Conservation (phyloP, 768 basidiomycete species). For the Auricularia cornea region DNA sequence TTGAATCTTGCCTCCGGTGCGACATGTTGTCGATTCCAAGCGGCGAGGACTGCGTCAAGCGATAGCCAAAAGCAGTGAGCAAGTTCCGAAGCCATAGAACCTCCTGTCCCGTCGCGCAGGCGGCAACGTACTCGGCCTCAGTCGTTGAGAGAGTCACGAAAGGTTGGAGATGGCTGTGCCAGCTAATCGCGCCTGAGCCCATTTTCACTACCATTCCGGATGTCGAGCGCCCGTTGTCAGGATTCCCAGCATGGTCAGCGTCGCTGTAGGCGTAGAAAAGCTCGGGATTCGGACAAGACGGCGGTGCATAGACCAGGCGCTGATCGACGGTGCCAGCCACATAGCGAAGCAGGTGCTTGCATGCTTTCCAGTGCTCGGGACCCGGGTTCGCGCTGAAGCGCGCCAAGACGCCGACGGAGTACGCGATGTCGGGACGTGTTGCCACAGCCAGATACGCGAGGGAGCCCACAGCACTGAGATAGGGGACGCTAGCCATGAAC, state of each 20-base stretch:
- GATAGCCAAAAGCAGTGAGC: slow-evolving; percentile 11
- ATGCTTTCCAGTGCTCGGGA: background rate
- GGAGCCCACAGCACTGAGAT: slow-evolving; percentile 16
- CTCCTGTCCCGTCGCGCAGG: slow-evolving; percentile 11
- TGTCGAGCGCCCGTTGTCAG: slow-evolving; percentile 3
- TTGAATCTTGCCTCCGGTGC: too few relatives aligned
- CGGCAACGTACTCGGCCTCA: slow-evolving; percentile 10
- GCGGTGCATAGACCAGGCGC: background rate
- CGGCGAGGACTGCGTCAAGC: slow-evolving; percentile 9
- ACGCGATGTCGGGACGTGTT: slow-evolving; percentile 34
- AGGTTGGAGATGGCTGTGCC: slow-evolving; percentile 2
- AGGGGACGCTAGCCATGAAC: slow-evolving; percentile 18
- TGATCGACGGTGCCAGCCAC: background rate
- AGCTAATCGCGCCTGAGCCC: background rate
- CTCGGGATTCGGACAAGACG: background rate
- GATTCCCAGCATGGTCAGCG: background rate
- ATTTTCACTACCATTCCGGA: slow-evolving; percentile 5
- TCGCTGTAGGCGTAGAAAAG: slow-evolving; percentile 6
- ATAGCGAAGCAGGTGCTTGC: background rate
- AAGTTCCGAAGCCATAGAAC: slow-evolving; percentile 14
- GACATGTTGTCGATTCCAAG: slow-evolving; percentile 31
- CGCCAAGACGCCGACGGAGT: slow-evolving; percentile 19
- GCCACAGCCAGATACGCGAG: slow-evolving; percentile 21
- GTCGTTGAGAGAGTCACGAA: background rate
- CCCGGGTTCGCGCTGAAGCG: background rate